A percentile compares a stretch with the other conserved stretches of the same genome.
Evolutionary conservation across 176 grass and related monocot species (phyloP).

Genomic region (Oryza meridionalis): DNA sequence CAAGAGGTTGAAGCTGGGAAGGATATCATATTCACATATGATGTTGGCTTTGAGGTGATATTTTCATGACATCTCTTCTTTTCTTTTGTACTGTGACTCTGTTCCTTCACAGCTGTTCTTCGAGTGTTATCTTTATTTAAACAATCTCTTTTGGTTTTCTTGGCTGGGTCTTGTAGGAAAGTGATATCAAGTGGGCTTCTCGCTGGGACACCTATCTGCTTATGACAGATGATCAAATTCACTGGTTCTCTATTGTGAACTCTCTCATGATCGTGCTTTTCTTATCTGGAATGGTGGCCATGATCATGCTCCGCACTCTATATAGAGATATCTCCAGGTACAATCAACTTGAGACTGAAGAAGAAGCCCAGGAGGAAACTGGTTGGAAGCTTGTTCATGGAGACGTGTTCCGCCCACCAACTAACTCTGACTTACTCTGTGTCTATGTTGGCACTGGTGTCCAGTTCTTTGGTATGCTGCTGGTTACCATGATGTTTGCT

Average conservation of each 20-base stretch:
- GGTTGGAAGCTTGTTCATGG: constrained; percentile 59
- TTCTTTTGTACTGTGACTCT: not conserved
- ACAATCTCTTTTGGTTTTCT: constrained; percentile 9
- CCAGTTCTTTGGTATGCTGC: constrained; percentile 52
- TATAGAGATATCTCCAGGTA: constrained; percentile 50
- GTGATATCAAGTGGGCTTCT: constrained; percentile 52
- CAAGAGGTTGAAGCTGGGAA: constrained; percentile 41
- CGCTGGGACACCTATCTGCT: constrained; percentile 50
- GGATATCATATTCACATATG: constrained; percentile 48
- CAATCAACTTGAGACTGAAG: constrained; percentile 47
- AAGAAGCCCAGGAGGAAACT: constrained; percentile 53
- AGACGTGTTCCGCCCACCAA: constrained; percentile 47
- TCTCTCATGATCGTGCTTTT: constrained; percentile 54
- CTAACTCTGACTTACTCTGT: constrained; percentile 48
- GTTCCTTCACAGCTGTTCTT: not conserved
- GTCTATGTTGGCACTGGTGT: constrained; percentile 51
- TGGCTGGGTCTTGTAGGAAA: constrained; percentile 39
- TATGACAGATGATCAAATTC: constrained; percentile 52
- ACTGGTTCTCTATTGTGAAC: constrained; percentile 56
- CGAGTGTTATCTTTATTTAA: not conserved
- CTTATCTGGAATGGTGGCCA: constrained; percentile 53
- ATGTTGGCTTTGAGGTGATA: constrained; percentile 41
- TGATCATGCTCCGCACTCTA: constrained; percentile 53
- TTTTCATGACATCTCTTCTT: not conserved
- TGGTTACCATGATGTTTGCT: constrained; percentile 52